Conservation (phyloP, 2,329 filamentous ascomycete genomes). For the Ustulina deusta region DNA sequence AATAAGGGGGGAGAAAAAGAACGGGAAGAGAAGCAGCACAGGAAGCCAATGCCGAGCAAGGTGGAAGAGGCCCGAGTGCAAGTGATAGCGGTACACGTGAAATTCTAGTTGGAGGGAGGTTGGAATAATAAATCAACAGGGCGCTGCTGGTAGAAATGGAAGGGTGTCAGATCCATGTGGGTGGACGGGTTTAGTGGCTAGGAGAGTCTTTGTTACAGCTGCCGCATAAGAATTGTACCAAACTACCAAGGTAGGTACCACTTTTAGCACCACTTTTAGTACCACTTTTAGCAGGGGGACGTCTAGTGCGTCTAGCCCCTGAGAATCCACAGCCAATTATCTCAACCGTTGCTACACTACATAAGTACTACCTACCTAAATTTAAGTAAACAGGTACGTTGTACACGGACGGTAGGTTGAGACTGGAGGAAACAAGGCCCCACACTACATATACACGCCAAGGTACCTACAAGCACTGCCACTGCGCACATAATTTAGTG, state of each 20-base stretch:
- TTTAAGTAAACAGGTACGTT: no score
- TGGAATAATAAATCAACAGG: slow-evolving; percentile 17
- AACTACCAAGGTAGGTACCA: slow-evolving; percentile 17
- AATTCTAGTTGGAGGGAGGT: slow-evolving; percentile 15
- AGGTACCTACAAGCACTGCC: neutral
- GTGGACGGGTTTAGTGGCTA: slow-evolving; percentile 13
- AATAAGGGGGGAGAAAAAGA: neutral
- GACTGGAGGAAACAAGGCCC: neutral
- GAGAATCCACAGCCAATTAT: slow-evolving; percentile 34
- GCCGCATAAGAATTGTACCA: slow-evolving; percentile 24
- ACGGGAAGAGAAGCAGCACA: slow-evolving; percentile 1
- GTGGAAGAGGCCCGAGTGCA: neutral
- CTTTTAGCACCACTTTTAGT: no score
- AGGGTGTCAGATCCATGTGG: slow-evolving; percentile 27
- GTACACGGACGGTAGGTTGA: no score
- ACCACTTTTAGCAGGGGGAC: slow-evolving; percentile 25
- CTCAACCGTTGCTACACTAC: neutral
- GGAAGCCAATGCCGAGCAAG: slow-evolving; percentile 21
- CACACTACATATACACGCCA: no score
- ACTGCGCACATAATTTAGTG: neutral
- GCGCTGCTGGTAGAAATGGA: slow-evolving; percentile 12
- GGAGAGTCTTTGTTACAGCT: slow-evolving; percentile 36
- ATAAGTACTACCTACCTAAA: no score
- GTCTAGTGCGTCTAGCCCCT: slow-evolving; percentile 29
- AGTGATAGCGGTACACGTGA: neutral